Conservation (phyloP, 202 grass and related monocot species). For the Alloteropsis angusta region DNA sequence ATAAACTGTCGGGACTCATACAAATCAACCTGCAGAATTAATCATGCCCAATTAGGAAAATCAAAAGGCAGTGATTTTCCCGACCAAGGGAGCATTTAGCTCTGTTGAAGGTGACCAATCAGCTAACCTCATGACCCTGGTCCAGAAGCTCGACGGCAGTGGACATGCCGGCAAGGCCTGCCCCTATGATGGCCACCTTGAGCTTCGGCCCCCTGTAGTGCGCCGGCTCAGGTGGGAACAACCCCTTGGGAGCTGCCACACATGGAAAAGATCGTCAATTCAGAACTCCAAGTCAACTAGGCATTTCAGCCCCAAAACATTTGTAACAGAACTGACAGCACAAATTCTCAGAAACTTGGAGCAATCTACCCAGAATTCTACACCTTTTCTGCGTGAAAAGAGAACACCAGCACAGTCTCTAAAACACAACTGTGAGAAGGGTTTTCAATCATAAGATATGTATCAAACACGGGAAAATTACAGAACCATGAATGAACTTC, state of each 20-base stretch:
- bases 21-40: constrained; percentile 68
- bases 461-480: not conserved
- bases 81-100: not conserved
- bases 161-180: constrained; percentile 90
- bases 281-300: not conserved
- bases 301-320: not conserved
- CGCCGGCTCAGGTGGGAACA: constrained; percentile 80
- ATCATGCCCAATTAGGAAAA: not conserved
- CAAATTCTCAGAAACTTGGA: not conserved
- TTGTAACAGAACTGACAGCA: not conserved
- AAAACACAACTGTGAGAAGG: not conserved
- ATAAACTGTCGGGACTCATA: constrained; percentile 78
- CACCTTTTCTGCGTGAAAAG: not conserved
- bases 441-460: not conserved
- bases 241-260: constrained; percentile 70
- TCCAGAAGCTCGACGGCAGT: constrained; percentile 94
- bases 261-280: not conserved
- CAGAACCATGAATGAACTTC: not conserved
- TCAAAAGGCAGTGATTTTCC: not conserved
- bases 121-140: constrained; percentile 86
- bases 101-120: not conserved
- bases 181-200: constrained; percentile 87
- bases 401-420: not conserved
- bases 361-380: not conserved
- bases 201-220: constrained; percentile 81